Base-by-base conservation (phyloP, 306 rosid species). In the Begonia loranthoides region DNA sequence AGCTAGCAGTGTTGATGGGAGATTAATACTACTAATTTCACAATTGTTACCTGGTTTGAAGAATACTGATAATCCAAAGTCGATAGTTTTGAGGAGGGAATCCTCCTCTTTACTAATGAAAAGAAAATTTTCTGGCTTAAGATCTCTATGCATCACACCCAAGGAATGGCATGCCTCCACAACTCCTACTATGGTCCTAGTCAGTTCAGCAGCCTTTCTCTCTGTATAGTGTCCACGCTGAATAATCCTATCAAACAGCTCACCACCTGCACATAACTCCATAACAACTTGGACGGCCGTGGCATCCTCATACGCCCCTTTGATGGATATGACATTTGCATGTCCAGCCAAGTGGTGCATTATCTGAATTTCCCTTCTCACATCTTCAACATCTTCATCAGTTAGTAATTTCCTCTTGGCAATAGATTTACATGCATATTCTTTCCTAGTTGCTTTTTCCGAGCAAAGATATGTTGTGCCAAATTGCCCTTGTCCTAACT, bases 251-350 rank as follows among this genome's bases (percentile, higher is more conserved):
- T 92, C 99, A 13, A 92, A 92, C 52, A 92, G 93, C 79, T 92
- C 99, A 53, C 99, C 99, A 21, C 99, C 99, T 12, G 86, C 89
- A 73, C 99, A 92, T 34, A 92, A 49, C 59, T 92, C 99, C 99
- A 92, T 92, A 58, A 92, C 99, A 60, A 92, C 99, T 59, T 92
- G 84, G 57, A 92, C 99, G 6, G 96, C 96, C 11, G 80, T 70
- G 0, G 84, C 87, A 71, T 92, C 99, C 76, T 92, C 99, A 54
- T 80, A 92, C 50, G 99, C 94, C 54, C 84, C 99, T 74, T 76
- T 92, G 55, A 92, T 92, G 11, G 96, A 83, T 76, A 92, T 83
- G 59, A 92, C 99, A 61, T 92, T 83, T 10, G 87, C 81, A 62
- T 86, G 93, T 15, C 93, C 99, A 1, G 87, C 72, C 76, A 92